Conservation (phyloP, 345 rosid genomes). For the Arabis alpina region DNA sequence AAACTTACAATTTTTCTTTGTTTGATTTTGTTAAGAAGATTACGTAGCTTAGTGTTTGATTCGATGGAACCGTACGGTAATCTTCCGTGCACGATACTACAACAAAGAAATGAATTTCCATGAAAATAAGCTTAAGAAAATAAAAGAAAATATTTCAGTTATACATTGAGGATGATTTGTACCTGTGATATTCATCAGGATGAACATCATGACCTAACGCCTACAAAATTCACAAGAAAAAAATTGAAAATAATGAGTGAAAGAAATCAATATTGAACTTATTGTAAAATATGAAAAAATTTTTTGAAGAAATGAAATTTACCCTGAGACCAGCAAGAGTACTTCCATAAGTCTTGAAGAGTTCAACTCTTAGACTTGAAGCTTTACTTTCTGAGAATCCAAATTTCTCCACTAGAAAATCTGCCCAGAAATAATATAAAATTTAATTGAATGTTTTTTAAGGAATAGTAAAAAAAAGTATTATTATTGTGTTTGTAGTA, state of each 20-base stretch:
- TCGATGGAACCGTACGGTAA: conserved; percentile 83
- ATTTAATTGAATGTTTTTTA: not conserved
- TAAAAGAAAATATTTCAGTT: not conserved
- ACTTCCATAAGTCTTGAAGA: conserved; percentile 87
- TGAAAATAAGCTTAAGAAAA: not conserved
- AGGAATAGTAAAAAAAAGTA: not conserved
- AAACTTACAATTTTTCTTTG: conserved; percentile 75
- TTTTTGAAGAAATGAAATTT: not conserved
- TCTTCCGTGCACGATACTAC: conserved; percentile 93
- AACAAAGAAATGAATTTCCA: conserved; percentile 3
- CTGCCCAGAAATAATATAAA: conserved; percentile 40
- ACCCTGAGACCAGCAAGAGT: conserved; percentile 94
- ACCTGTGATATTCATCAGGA: conserved; percentile 94
- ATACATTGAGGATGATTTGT: not conserved
- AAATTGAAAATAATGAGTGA: not conserved
- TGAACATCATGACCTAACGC: conserved; percentile 72
- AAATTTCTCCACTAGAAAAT: conserved; percentile 72
- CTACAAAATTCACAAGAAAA: conserved; percentile 43
- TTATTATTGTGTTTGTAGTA: not conserved
- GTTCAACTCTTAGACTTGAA: conserved; percentile 65
- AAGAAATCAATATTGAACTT: not conserved
- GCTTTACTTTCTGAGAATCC: conserved; percentile 70
- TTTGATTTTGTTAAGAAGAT: conserved; percentile 61
- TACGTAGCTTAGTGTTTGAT: conserved; percentile 63
- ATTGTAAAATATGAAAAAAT: not conserved